Evolutionary conservation across 148 eudicot species (phyloP).

Genomic region (Silene uniflora): DNA sequence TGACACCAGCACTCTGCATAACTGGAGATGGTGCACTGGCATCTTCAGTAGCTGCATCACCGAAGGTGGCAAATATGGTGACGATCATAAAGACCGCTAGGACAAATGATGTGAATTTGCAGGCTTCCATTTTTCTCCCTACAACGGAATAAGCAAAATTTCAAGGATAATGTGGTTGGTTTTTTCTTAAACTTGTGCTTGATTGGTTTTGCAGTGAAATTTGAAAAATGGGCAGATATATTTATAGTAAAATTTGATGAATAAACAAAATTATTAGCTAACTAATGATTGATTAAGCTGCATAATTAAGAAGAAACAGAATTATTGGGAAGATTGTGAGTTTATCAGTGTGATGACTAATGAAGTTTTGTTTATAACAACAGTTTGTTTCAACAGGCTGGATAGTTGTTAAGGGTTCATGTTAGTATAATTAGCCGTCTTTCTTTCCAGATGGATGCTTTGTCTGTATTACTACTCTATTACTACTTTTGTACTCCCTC

Average conservation of each 20-base stretch:
- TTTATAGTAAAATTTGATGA: constrained; percentile 14
- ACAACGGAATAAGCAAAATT: no score
- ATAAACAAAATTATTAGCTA: constrained; percentile 24
- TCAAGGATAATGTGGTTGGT: neutral
- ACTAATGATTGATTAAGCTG: constrained; percentile 21
- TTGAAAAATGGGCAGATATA: neutral
- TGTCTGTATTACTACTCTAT: no score
- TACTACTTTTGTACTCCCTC: neutral
- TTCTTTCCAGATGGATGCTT: constrained; percentile 21
- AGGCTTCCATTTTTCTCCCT: no score
- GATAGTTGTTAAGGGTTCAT: constrained; percentile 15
- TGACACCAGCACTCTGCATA: constrained; percentile 40
- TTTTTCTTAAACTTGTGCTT: constrained; percentile 8
- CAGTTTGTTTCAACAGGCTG: constrained; percentile 21
- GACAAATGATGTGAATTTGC: no score
- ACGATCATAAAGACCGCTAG: no score
- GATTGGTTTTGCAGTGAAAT: neutral
- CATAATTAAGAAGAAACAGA: constrained; percentile 27
- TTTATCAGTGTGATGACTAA: neutral
- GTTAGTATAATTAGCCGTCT: constrained; percentile 23
- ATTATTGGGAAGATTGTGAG: constrained; percentile 30
- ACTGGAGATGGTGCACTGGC: no score
- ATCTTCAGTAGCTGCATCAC: no score
- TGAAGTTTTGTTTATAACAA: neutral
- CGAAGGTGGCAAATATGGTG: no score